These are phyloP conservation scores for Arxiozyma bovina DNA, from an alignment of 1,139 yeast species.

Conservation along the genomic window DNA sequence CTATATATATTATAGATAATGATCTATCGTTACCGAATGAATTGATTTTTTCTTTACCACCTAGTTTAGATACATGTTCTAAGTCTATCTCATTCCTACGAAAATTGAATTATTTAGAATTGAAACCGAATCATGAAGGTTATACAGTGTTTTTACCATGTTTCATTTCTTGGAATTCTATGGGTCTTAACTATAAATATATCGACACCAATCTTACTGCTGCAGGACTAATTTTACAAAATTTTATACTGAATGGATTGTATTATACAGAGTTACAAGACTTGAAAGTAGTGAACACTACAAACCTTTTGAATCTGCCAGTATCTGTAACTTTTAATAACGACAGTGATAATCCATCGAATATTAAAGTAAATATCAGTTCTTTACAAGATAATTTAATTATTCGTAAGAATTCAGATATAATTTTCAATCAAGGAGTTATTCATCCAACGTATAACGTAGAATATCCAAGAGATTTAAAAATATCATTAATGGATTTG, in stretches of 20 bases:
- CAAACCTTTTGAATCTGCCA: slow-evolving; percentile 34
- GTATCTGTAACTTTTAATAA: slow-evolving; percentile 10
- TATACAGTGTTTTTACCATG: slow-evolving; percentile 78
- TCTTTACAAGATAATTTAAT: slow-evolving; percentile 26
- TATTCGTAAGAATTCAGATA: slow-evolving; percentile 46
- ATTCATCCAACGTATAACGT: slow-evolving; percentile 60
- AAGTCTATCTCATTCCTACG: slow-evolving; percentile 43
- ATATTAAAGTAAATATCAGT: slow-evolving; percentile 16
- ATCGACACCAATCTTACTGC: slow-evolving; percentile 45
- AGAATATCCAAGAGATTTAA: slow-evolving; percentile 48
- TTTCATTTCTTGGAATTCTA: slow-evolving; percentile 60
- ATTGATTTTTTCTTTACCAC: slow-evolving; percentile 44
- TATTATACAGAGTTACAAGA: slow-evolving; percentile 56
- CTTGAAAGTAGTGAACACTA: slow-evolving; percentile 20
- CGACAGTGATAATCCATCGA: slow-evolving; percentile 1
- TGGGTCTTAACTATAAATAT: slow-evolving; percentile 56
- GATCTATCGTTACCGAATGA: slow-evolving; percentile 50
- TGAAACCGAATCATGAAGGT: slow-evolving; percentile 43
- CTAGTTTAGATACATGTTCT: slow-evolving; percentile 42
- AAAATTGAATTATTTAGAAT: slow-evolving; percentile 40
- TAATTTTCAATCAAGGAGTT: slow-evolving; percentile 77
- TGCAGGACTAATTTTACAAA: slow-evolving; percentile 45
- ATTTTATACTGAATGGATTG: slow-evolving; percentile 52
- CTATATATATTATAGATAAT: slow-evolving; percentile 55
- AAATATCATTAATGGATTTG: slow-evolving; percentile 49